Percentiles rank a stretch among this genome's conserved stretches.
These are phyloP conservation scores for Dentipellis sp. DNA, from an alignment of 768 basidiomycete genomes.

Conservation along the genomic window DNA sequence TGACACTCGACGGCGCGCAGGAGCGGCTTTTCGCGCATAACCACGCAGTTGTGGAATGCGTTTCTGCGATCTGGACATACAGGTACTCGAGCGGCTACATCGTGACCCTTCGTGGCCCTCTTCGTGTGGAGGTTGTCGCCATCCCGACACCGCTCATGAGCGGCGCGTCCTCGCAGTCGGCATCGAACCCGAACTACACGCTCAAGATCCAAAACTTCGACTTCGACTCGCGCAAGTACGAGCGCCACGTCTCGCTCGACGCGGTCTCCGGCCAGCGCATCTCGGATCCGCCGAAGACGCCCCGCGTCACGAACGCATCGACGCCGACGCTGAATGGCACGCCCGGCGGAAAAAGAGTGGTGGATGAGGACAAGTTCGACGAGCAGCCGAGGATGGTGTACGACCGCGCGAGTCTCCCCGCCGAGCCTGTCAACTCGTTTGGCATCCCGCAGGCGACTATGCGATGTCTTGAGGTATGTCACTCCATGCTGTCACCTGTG, in stretches of 20 bases:
- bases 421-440: conserved; percentile 81
- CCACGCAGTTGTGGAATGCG: conserved; percentile 56
- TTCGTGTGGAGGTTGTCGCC: conserved; percentile 52
- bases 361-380: conserved; percentile 51
- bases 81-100: conserved; percentile 72
- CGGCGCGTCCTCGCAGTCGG: conserved; percentile 8
- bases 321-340: conserved; percentile 18
- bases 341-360: conserved; percentile 23
- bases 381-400: conserved; percentile 51
- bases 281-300: conserved; percentile 25
- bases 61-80: conserved; percentile 73
- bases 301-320: conserved; percentile 10
- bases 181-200: conserved; percentile 14
- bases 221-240: conserved; percentile 66
- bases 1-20: conserved; percentile 70
- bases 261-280: conserved; percentile 43
- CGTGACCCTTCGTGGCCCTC: conserved; percentile 65
- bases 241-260: conserved; percentile 67
- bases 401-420: conserved; percentile 58
- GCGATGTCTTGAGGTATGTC: conserved; percentile 72
- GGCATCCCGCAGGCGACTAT: conserved; percentile 85
- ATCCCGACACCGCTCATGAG: conserved; percentile 17
- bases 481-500: neutral
- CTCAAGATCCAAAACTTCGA: conserved; percentile 67
- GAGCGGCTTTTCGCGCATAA: conserved; percentile 47